Conservation (phyloP, 352 stramenopile species). For the Phytophthora crassamura region DNA sequence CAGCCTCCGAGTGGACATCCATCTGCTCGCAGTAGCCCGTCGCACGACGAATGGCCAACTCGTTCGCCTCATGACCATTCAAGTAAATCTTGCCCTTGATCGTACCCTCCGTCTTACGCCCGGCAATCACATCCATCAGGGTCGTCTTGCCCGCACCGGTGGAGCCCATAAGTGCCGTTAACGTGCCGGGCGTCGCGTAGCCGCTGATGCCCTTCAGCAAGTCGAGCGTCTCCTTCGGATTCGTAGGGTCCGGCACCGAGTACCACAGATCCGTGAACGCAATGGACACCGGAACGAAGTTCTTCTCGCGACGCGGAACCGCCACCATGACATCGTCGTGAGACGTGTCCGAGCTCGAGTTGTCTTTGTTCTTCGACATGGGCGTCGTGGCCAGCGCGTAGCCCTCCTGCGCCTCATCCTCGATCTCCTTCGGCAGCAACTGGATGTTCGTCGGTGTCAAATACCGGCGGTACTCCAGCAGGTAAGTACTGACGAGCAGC, state of each 20-base stretch:
- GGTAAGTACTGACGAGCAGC: conserved; percentile 39
- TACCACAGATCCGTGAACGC: conserved; percentile 47
- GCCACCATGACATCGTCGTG: conserved; percentile 26
- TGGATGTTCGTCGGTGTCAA: conserved; percentile 18
- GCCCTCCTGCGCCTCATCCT: conserved; percentile 18
- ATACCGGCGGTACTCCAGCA: conserved; percentile 39
- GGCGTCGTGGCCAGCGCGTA: conserved; percentile 19
- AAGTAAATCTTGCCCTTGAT: conserved; percentile 59
- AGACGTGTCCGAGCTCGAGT: conserved; percentile 21
- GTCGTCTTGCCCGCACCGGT: conserved; percentile 61
- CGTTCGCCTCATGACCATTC: conserved; percentile 43
- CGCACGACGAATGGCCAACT: conserved; percentile 43
- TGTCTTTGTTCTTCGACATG: conserved; percentile 15
- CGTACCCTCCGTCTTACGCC: conserved; percentile 50
- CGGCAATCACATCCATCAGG: conserved; percentile 26
- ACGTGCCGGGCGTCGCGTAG: conserved; percentile 59
- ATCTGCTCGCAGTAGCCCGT: conserved; percentile 77
- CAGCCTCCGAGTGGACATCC: conserved; percentile 82
- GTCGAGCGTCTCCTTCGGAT: conserved; percentile 44
- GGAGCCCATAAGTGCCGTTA: conserved; percentile 88
- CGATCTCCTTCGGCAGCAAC: conserved; percentile 17
- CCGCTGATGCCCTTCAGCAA: conserved; percentile 48
- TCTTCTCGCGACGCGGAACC: conserved; percentile 22
- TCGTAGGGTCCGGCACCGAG: conserved; percentile 37
- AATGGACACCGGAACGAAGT: conserved; percentile 33